These are phyloP conservation scores for Xylaria digitata DNA, from an alignment of 2,329 filamentous ascomycete species.

Conservation along the genomic window DNA sequence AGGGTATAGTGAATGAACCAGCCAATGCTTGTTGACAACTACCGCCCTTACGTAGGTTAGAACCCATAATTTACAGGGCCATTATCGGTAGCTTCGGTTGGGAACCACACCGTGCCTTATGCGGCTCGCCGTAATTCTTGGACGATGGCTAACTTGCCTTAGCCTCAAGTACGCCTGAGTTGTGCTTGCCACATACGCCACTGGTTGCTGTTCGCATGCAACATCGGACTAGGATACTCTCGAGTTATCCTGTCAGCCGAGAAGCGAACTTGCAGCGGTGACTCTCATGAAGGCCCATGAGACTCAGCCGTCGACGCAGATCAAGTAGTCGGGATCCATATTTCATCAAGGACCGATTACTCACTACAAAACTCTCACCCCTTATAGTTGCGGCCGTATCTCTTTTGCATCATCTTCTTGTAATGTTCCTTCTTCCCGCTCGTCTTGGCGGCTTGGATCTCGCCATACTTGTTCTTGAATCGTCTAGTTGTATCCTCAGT, in stretches of 20 bases:
- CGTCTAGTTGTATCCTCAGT: conserved; percentile 72
- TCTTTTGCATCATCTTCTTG: conserved; percentile 73
- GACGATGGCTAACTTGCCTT: not conserved
- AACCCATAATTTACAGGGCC: not conserved
- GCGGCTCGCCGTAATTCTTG: not conserved
- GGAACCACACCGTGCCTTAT: not conserved
- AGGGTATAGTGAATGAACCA: not conserved
- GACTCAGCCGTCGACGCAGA: not conserved
- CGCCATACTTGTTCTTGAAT: conserved; percentile 87
- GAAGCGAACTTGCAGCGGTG: not conserved
- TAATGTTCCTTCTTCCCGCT: conserved; percentile 93
- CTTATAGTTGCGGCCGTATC: conserved; percentile 49
- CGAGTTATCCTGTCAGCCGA: not conserved
- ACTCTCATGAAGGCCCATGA: not conserved
- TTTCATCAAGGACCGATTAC: conserved; percentile 13
- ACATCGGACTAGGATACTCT: not conserved
- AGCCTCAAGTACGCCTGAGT: not conserved
- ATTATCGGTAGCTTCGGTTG: not conserved
- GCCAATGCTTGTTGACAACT: not conserved
- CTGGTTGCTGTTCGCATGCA: not conserved
- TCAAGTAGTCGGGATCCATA: not conserved
- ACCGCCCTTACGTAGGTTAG: not conserved
- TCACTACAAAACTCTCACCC: conserved; percentile 35
- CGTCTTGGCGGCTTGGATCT: conserved; percentile 83
- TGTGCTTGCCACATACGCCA: not conserved